Conservation (phyloP, 495 filamentous ascomycete species). For the Neurospora sp. region DNA sequence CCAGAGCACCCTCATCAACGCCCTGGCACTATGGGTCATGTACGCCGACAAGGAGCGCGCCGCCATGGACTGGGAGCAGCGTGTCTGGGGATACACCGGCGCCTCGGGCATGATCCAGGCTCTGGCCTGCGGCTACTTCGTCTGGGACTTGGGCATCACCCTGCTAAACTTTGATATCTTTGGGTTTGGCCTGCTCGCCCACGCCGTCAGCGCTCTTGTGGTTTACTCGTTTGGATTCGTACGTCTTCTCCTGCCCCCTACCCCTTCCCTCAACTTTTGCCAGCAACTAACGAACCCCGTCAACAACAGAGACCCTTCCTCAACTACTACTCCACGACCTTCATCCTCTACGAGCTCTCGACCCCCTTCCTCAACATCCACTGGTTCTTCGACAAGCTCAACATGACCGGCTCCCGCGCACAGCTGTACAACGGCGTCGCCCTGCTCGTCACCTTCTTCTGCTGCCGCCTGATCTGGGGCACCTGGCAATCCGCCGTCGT, state of each 20-base stretch:
- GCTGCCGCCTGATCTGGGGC: conserved; percentile 84
- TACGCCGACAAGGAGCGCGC: conserved; percentile 64
- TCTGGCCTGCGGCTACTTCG: conserved; percentile 86
- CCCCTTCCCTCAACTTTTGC: neutral
- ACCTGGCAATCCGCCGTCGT: conserved; percentile 69
- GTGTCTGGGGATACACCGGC: conserved; percentile 88
- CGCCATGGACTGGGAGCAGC: conserved; percentile 59
- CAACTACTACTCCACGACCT: conserved; percentile 82
- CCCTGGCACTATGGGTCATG: conserved; percentile 75
- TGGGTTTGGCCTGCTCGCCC: conserved; percentile 79
- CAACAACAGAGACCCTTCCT: conserved; percentile 75
- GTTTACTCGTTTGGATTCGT: conserved; percentile 93
- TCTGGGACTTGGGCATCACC: conserved; percentile 83
- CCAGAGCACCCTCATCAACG: conserved; percentile 73
- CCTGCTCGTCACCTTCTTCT: conserved; percentile 69
- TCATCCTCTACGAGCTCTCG: conserved; percentile 97
- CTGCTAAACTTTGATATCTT: conserved; percentile 64
- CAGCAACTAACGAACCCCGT: neutral
- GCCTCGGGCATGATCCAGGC: conserved; percentile 72
- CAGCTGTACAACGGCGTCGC: conserved; percentile 84
- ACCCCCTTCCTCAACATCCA: conserved; percentile 92
- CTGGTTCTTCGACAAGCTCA: conserved; percentile 98
- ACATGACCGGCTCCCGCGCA: conserved; percentile 70
- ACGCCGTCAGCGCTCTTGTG: conserved; percentile 72
- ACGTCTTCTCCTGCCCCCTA: conserved; percentile 32